Evolutionary conservation across 345 rosid genomes (phyloP), one percentile per base, ranked within the genome.

Genomic region (Aquilaria yunnanensis): DNA sequence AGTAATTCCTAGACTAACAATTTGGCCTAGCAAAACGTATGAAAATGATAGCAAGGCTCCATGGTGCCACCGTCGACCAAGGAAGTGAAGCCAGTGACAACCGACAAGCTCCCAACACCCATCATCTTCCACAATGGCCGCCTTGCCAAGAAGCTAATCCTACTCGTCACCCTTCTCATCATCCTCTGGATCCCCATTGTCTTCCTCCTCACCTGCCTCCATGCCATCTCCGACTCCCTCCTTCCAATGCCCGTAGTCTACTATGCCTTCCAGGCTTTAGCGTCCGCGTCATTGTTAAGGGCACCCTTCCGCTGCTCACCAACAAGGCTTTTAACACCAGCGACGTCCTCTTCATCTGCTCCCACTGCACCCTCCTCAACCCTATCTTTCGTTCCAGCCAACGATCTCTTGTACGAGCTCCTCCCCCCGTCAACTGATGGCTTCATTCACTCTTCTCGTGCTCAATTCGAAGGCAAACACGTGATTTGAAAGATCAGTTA

Each of bases 81-180:
- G 43, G 50, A 69, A 31, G 68, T 55, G 5, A 63, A 56, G 63
- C 67, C 75, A 13, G 73, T 81, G 52, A 60, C 72, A 9, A 53
- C 1, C 16, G 78, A 74, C 59, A 77, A 76, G 69, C 77, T 77
- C 29, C 85, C 88, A 51, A 68, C 75, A 56, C 90, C 92, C 1
- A 71, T 92, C n/a, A 63, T 92, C 48, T 89, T 92, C 75, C 96
- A 89, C 59, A 95, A 87, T 54, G 89, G 95, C 31, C 85, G 96
- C 3, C 87, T 92, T 1, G 98, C 86, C 14, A 81, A 80, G 64
- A 83, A 77, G 47, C 96, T 94, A 59, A 79, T 84, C 2, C 96
- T 96, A 0, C 73, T 75, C 56, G 73, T 69, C 11, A 82, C 95
- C 11, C 75, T 89, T 16, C 58, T 86, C 37, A 82, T 67, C 68